Conservation (phyloP, 106 monocot genomes). For the Posidonia australis region DNA sequence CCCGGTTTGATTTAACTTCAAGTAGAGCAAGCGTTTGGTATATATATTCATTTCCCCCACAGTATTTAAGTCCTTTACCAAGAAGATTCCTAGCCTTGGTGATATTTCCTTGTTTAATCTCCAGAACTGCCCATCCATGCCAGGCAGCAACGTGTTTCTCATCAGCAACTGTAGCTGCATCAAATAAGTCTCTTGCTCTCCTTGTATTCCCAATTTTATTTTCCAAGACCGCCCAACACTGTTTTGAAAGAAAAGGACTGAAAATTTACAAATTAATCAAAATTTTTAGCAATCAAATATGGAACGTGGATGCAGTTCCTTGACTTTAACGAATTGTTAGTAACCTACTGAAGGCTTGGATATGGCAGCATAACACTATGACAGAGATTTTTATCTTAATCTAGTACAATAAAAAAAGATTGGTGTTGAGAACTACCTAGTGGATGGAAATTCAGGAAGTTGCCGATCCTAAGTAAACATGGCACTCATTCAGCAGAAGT, state of each 20-base stretch:
- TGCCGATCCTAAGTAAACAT: too few relatives aligned
- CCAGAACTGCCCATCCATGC: constrained; percentile 98
- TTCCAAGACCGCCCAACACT: constrained; percentile 99
- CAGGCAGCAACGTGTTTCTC: constrained; percentile 86
- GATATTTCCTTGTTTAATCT: constrained; percentile 86
- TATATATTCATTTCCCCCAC: constrained; percentile 94
- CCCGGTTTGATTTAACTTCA: constrained; percentile 68
- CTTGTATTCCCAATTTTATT: constrained; percentile 61
- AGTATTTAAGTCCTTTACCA: constrained; percentile 70
- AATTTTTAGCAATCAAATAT: not conserved
- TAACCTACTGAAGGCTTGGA: too few relatives aligned
- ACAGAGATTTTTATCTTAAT: too few relatives aligned
- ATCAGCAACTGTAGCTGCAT: constrained; percentile 98
- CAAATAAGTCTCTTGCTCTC: constrained; percentile 89
- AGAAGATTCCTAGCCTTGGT: constrained; percentile 87
- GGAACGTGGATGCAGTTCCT: too few relatives aligned
- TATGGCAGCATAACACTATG: too few relatives aligned
- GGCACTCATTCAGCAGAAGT: too few relatives aligned
- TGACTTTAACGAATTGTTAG: too few relatives aligned
- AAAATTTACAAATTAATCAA: not conserved
- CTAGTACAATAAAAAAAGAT: too few relatives aligned
- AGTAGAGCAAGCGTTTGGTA: constrained; percentile 96
- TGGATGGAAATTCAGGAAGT: too few relatives aligned
- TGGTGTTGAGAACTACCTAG: too few relatives aligned
- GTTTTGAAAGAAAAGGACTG: constrained; percentile 3